These are phyloP conservation scores for Kodamaea plutei DNA, from an alignment of 1,139 yeast species.

Conservation along the genomic window DNA sequence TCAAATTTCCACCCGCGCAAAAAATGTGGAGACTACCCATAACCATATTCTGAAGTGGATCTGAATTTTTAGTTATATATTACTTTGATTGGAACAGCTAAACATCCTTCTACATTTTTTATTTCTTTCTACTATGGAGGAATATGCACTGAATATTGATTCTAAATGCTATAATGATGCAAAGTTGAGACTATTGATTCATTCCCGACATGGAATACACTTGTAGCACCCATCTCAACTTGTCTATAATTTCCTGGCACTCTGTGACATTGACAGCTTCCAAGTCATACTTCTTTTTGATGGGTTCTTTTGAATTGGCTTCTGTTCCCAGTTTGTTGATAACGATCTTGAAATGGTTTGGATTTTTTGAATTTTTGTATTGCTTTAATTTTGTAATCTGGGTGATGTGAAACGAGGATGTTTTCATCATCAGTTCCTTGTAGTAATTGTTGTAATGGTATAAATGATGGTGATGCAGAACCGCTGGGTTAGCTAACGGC, in stretches of 20 bases:
- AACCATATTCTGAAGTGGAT: no score
- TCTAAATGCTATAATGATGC: no score
- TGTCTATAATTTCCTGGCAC: conserved; percentile 71
- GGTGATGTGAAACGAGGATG: conserved; percentile 81
- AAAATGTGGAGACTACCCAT: no score
- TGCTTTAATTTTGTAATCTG: conserved; percentile 76
- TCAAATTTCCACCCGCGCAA: no score
- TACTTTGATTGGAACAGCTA: no score
- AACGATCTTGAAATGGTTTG: conserved; percentile 76
- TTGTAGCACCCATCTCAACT: conserved; percentile 51
- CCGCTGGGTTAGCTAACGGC: conserved; percentile 19
- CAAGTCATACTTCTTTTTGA: conserved; percentile 73
- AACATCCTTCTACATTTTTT: no score
- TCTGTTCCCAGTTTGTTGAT: conserved; percentile 62
- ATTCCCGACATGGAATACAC: conserved; percentile 29
- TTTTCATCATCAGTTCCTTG: conserved; percentile 55
- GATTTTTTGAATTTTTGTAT: conserved; percentile 59
- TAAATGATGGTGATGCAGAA: conserved; percentile 28
- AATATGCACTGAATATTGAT: no score
- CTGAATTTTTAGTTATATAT: no score
- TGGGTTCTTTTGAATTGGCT: conserved; percentile 26
- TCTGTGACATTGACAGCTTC: conserved; percentile 66
- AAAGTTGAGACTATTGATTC: conserved; percentile 1
- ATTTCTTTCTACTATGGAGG: no score
- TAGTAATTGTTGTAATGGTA: conserved; percentile 52